A percentile compares a stretch with the other conserved stretches of the same genome.
phyloP scores from a whole-genome alignment of 768 basidiomycete genomes.

The Pisolithus orientalis region DNA sequence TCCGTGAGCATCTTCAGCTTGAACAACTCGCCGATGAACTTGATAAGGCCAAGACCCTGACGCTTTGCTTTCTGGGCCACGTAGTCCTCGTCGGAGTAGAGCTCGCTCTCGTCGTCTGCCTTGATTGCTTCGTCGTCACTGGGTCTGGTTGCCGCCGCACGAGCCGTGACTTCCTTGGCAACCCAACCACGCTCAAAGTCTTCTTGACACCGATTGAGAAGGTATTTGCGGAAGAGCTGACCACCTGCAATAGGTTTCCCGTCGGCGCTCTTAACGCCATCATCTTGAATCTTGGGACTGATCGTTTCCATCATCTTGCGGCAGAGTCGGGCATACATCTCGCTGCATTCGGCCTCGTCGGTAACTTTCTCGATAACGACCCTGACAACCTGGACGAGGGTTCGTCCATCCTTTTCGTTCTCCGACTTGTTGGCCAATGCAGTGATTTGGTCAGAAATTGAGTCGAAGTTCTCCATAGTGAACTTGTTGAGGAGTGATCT shows the following conservation, averaged over 20 bases:
- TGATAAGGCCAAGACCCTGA: conserved; percentile 92
- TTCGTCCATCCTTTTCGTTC: conserved; percentile 88
- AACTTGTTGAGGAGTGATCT: conserved; percentile 90
- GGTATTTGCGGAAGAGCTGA: conserved; percentile 92
- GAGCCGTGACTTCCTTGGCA: conserved; percentile 80
- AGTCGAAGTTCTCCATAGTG: conserved; percentile 94
- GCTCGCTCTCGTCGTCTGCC: conserved; percentile 58
- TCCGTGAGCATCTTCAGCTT: conserved; percentile 97
- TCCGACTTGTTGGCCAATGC: conserved; percentile 91
- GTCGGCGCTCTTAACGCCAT: conserved; percentile 72
- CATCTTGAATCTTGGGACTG: conserved; percentile 81
- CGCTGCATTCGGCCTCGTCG: conserved; percentile 91
- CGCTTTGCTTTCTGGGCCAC: conserved; percentile 96
- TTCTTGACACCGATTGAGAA: conserved; percentile 93
- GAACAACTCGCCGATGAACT: conserved; percentile 98
- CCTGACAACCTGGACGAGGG: conserved; percentile 91
- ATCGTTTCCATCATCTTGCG: conserved; percentile 95
- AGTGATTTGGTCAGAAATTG: conserved; percentile 93
- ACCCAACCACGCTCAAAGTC: conserved; percentile 97
- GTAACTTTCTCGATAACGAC: conserved; percentile 97
- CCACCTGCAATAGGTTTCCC: conserved; percentile 91
- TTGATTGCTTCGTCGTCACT: conserved; percentile 78
- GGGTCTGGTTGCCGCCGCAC: conserved; percentile 79
- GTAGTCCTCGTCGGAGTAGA: conserved; percentile 95
- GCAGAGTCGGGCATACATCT: conserved; percentile 96